Percentiles rank a stretch among this genome's conserved stretches.
These are phyloP conservation scores for Rubroboletus pulcherrimus DNA, from an alignment of 768 basidiomycete species.

Conservation along the genomic window DNA sequence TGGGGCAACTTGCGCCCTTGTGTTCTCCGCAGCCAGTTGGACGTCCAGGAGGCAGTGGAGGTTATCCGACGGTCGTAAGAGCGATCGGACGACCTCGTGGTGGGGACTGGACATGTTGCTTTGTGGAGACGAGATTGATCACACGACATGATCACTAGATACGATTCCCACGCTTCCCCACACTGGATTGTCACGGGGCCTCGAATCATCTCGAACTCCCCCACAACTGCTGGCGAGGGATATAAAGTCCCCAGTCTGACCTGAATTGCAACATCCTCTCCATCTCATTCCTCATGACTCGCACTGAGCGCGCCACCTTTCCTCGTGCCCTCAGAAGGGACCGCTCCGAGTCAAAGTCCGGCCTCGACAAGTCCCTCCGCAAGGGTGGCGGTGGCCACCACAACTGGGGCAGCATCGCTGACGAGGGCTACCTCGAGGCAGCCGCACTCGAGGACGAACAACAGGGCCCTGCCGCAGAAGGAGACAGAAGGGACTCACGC, in stretches of 20 bases:
- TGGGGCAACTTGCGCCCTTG: neutral
- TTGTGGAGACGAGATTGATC: neutral
- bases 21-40: slow-evolving; percentile 16
- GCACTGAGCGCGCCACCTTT: slow-evolving; percentile 69
- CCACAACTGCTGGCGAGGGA: neutral
- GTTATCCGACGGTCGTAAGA: slow-evolving; percentile 43
- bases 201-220: neutral
- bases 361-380: slow-evolving; percentile 65
- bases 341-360: slow-evolving; percentile 75
- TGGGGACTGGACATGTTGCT: slow-evolving; percentile 4
- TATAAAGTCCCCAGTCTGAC: slow-evolving; percentile 18
- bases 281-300: slow-evolving; percentile 55
- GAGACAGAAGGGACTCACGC: slow-evolving; percentile 20
- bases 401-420: slow-evolving; percentile 77
- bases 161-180: slow-evolving; percentile 31
- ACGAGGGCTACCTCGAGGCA: slow-evolving; percentile 60
- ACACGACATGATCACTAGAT: slow-evolving; percentile 6
- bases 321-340: slow-evolving; percentile 73
- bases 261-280: neutral
- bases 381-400: slow-evolving; percentile 79
- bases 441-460: slow-evolving; percentile 58
- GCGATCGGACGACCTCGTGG: slow-evolving; percentile 13
- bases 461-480: slow-evolving; percentile 38
- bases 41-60: slow-evolving; percentile 43
- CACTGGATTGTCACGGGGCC: neutral